Conservation (phyloP, 2,329 filamentous ascomycete genomes). For the Hypoxylon sp. region DNA sequence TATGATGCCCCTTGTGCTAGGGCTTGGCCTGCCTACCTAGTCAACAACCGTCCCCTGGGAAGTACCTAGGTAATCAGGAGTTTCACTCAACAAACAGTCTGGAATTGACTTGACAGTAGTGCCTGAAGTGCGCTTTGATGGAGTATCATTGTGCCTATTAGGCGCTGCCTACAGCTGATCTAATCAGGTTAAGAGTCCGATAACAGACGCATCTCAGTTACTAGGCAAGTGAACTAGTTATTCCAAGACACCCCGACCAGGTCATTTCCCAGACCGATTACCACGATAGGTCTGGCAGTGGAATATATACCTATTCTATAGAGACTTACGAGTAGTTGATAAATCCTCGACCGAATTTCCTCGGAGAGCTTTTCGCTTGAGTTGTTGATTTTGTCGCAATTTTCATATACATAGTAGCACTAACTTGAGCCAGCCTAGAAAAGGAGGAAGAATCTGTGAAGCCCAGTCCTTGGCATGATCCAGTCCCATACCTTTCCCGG, state of each 20-base stretch:
- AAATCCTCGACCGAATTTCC: neutral
- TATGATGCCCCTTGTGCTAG: neutral
- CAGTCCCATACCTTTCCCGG: neutral
- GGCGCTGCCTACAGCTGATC: slow-evolving; percentile 4
- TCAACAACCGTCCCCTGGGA: neutral
- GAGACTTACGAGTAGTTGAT: neutral
- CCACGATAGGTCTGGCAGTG: neutral
- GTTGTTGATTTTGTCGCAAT: neutral
- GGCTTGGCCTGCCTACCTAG: neutral
- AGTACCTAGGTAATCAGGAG: neutral
- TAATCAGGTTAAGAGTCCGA: slow-evolving; percentile 2
- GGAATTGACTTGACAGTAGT: neutral
- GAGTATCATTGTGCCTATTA: slow-evolving; percentile 9
- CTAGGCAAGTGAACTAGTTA: slow-evolving; percentile 13
- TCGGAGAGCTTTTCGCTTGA: neutral
- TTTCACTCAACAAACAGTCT: neutral
- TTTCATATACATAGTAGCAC: neutral
- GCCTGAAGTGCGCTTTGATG: slow-evolving; percentile 14
- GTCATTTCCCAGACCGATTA: neutral
- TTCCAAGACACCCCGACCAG: slow-evolving; percentile 5
- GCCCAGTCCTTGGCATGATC: neutral
- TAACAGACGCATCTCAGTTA: neutral
- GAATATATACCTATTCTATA: neutral
- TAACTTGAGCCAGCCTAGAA: neutral
- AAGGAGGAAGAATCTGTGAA: neutral